Percentiles rank a stretch among this genome's conserved stretches.
Conservation (phyloP, 306 rosid species). For the Ceratonia siliqua region DNA sequence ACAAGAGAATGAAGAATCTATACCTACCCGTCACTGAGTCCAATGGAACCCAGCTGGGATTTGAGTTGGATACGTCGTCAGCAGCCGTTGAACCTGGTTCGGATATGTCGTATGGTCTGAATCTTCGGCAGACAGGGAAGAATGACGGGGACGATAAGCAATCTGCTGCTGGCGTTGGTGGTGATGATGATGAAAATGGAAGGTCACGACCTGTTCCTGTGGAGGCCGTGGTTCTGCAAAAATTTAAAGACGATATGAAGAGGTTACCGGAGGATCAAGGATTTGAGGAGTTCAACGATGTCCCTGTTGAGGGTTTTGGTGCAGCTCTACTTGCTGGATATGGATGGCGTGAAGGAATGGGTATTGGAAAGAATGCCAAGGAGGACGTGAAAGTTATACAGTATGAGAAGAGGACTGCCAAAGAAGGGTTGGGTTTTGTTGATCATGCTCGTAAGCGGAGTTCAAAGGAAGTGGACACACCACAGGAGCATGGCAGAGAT, state of each 20-base stretch:
- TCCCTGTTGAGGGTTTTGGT: conserved; percentile 78
- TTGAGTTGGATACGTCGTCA: conserved; percentile 43
- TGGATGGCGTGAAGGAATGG: conserved; percentile 86
- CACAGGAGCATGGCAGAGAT: conserved; percentile 15
- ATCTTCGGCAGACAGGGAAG: conserved; percentile 36
- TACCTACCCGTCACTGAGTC: conserved; percentile 15
- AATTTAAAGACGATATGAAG: conserved; percentile 55
- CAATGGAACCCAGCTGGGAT: conserved; percentile 31
- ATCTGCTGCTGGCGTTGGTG: neutral
- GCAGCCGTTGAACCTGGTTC: conserved; percentile 33
- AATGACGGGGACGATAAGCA: neutral
- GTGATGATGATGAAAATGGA: neutral
- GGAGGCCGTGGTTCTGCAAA: conserved; percentile 48
- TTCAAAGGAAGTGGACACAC: neutral
- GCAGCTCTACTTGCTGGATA: conserved; percentile 80
- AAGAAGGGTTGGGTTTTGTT: conserved; percentile 81
- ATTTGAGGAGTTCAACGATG: conserved; percentile 64
- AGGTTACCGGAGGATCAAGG: conserved; percentile 69
- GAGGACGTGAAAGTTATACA: conserved; percentile 66
- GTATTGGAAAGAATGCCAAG: conserved; percentile 73
- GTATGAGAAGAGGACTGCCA: conserved; percentile 51
- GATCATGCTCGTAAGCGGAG: conserved; percentile 22
- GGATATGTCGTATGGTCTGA: conserved; percentile 60
- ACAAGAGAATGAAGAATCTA: conserved; percentile 38
- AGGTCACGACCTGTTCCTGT: neutral